A percentile compares a stretch with the other conserved stretches of the same genome.
These are phyloP conservation scores for Saccharum spontaneum DNA, from an alignment of 176 grass and related monocot species.

Conservation along the genomic window DNA sequence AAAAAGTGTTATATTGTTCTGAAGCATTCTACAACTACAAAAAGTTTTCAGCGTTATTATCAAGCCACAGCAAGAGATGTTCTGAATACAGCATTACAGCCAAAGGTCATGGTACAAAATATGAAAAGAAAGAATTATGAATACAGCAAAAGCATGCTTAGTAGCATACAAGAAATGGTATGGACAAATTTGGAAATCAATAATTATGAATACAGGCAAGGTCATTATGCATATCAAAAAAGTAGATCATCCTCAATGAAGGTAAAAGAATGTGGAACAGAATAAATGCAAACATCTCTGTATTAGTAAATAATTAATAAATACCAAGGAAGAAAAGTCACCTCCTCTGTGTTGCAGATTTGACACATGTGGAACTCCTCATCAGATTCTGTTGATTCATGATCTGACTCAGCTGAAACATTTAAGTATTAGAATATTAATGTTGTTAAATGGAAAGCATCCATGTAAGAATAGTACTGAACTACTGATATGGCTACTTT, in stretches of 20 bases:
- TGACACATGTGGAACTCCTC: constrained; percentile 99
- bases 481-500: background rate
- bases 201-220: background rate
- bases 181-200: background rate
- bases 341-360: constrained; percentile 93
- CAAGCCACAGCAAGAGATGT: background rate
- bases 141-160: background rate
- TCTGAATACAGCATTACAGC: background rate
- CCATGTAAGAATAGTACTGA: background rate
- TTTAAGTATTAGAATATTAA: constrained; percentile 28
- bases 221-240: constrained; percentile 7
- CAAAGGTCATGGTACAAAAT: background rate
- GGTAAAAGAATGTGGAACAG: constrained; percentile 14
- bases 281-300: constrained; percentile 21
- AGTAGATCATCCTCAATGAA: background rate
- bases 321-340: constrained; percentile 40
- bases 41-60: background rate
- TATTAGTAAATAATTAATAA: constrained; percentile 12
- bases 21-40: constrained; percentile 11
- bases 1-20: constrained; percentile 18
- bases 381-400: constrained; percentile 88
- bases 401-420: constrained; percentile 88
- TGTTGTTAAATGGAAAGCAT: constrained; percentile 14
- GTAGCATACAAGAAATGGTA: background rate
- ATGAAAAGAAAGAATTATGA: constrained; percentile 21